Evolutionary conservation across 1,284 basidiomycete genomes (phyloP).

Genomic region (Anthracocystis walkeri): DNA sequence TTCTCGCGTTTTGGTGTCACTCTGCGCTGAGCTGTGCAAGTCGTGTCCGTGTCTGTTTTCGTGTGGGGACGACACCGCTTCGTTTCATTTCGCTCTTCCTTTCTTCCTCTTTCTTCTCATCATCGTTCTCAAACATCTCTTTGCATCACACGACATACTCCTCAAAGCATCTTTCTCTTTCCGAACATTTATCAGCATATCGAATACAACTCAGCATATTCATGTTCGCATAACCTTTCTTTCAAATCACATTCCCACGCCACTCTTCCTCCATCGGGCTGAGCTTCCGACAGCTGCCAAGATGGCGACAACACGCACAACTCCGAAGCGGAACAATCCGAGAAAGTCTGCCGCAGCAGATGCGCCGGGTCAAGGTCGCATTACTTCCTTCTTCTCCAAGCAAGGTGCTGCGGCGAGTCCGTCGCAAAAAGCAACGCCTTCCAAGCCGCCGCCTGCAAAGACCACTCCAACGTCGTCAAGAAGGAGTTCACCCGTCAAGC

Average conservation of each 20-base stretch:
- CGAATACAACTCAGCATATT: conserved; percentile 1
- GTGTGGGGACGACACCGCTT: conserved; percentile 1
- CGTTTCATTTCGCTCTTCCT: not conserved
- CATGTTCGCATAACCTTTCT: conserved; percentile 6
- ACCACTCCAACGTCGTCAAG: not conserved
- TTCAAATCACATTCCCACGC: not conserved
- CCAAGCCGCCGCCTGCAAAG: conserved; percentile 13
- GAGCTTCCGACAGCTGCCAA: not conserved
- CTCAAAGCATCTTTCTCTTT: conserved; percentile 1
- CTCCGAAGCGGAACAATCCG: conserved; percentile 30
- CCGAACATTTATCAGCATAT: not conserved
- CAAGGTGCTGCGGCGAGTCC: conserved; percentile 11
- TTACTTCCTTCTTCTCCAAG: conserved; percentile 38
- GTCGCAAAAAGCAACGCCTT: conserved; percentile 11
- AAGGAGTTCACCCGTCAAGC: conserved; percentile 14
- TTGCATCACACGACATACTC: not conserved
- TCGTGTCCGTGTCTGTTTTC: not conserved
- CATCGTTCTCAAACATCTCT: not conserved
- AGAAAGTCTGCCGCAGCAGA: conserved; percentile 11
- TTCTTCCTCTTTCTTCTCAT: not conserved
- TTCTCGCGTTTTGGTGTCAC: not conserved
- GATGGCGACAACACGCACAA: conserved; percentile 14
- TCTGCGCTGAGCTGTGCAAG: no score
- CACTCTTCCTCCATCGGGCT: not conserved
- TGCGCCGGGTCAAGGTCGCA: conserved; percentile 28